phyloP scores from a whole-genome alignment of 495 filamentous ascomycete genomes.

The Hapsidospora chrysogenum region DNA sequence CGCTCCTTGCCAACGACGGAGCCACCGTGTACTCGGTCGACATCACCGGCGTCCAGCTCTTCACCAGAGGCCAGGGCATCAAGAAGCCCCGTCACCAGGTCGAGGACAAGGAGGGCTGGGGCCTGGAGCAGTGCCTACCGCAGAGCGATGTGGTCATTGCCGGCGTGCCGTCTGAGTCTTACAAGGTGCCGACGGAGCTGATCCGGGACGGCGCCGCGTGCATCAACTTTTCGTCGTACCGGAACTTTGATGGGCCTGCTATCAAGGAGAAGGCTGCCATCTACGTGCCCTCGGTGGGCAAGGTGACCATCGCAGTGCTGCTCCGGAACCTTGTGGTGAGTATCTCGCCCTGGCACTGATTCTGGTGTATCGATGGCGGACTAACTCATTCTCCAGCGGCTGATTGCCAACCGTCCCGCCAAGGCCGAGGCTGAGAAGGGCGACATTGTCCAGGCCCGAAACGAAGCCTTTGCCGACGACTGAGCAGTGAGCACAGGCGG shows the following conservation, averaged over 20 bases:
- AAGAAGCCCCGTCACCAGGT: conserved; percentile 71
- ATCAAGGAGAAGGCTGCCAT: conserved; percentile 93
- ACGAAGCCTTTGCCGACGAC: conserved; percentile 4
- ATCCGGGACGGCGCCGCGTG: conserved; percentile 82
- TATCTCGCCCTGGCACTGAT: too few species aligned
- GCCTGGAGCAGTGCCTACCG: conserved; percentile 61
- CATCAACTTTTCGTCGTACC: conserved; percentile 93
- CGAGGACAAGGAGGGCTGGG: conserved; percentile 56
- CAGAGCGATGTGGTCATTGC: conserved; percentile 87
- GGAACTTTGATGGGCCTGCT: conserved; percentile 70
- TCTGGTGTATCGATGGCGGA: too few species aligned
- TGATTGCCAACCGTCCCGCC: conserved; percentile 5
- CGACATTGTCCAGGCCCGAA: conserved; percentile 2
- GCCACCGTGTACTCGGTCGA: conserved; percentile 91
- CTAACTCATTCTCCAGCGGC: conserved; percentile 1
- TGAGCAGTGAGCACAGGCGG: too few species aligned
- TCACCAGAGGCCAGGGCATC: conserved; percentile 73
- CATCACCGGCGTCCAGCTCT: conserved; percentile 79
- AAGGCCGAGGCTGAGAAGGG: conserved; percentile 1
- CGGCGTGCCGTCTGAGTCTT: conserved; percentile 73
- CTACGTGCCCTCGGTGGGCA: conserved; percentile 91
- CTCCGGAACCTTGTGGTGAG: conserved; percentile 75
- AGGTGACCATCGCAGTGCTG: conserved; percentile 88
- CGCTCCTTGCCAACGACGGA: conserved; percentile 88
- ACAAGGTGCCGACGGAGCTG: conserved; percentile 71